These are phyloP conservation scores for Endothia cerciana DNA, from an alignment of 2,329 filamentous ascomycete genomes.

Conservation along the genomic window DNA sequence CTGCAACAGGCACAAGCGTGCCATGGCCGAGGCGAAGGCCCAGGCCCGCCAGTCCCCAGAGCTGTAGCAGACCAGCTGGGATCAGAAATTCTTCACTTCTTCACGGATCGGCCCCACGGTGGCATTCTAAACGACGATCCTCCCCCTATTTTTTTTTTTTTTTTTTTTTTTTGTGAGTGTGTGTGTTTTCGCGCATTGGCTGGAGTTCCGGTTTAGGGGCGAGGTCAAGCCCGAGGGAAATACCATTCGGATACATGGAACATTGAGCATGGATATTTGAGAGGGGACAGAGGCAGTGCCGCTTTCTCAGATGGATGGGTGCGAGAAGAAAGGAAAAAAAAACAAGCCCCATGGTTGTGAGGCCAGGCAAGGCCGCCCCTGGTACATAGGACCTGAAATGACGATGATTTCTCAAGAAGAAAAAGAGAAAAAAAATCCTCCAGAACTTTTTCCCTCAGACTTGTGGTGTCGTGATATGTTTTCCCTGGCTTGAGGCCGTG, in stretches of 20 bases:
- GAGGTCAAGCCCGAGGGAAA: slow-evolving; percentile 11
- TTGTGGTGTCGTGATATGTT: neutral
- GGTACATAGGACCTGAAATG: slow-evolving; percentile 1
- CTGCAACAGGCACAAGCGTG: slow-evolving; percentile 2
- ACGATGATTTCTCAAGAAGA: neutral
- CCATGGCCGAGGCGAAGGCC: slow-evolving; percentile 5
- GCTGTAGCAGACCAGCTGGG: slow-evolving; percentile 4
- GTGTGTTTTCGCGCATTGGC: slow-evolving; percentile 15
- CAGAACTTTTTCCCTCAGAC: neutral
- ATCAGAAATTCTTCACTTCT: slow-evolving; percentile 23
- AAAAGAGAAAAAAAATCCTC: too few relatives aligned
- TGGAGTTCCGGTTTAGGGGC: slow-evolving; percentile 21
- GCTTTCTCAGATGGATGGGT: too few relatives aligned
- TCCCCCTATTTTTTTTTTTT: slow-evolving; percentile 8
- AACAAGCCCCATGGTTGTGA: neutral
- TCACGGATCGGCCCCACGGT: slow-evolving; percentile 15
- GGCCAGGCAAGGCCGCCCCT: neutral
- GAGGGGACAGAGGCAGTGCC: too few relatives aligned
- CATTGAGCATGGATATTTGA: slow-evolving; percentile 11
- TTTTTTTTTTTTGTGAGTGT: slow-evolving; percentile 30
- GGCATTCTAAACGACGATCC: slow-evolving; percentile 3
- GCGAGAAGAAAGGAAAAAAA: too few relatives aligned
- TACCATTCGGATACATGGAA: slow-evolving; percentile 20
- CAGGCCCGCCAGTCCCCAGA: slow-evolving; percentile 6
- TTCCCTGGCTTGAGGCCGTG: too few relatives aligned